These are phyloP conservation scores for Pleodorina starrii DNA, from an alignment of 139 green algal species.

Conservation along the genomic window DNA sequence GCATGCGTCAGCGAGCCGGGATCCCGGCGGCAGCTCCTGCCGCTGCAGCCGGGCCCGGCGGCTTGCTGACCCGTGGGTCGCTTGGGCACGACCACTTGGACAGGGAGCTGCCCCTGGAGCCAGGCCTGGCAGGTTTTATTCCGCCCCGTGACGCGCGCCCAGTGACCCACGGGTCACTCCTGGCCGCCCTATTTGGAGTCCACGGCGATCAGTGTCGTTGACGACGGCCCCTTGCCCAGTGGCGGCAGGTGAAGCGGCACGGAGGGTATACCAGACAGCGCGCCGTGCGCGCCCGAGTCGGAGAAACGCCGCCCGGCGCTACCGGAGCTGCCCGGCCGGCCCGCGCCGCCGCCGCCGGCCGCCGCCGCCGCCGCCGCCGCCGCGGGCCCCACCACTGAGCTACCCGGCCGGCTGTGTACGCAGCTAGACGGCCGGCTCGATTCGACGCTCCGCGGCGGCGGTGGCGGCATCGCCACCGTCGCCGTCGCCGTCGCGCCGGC, in stretches of 20 bases:
- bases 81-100: neutral
- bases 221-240: neutral
- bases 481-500: neutral
- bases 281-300: neutral
- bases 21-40: too few relatives aligned
- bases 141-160: neutral
- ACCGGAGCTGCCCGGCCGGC: too few relatives aligned
- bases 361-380: conserved; percentile 4
- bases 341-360: neutral
- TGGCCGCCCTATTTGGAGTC: neutral
- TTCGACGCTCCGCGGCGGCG: neutral
- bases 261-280: neutral
- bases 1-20: too few relatives aligned
- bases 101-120: neutral
- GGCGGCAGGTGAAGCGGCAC: conserved; percentile 32
- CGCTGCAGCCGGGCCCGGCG: neutral
- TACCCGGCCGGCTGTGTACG: neutral
- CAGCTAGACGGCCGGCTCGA: conserved; percentile 18
- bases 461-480: neutral
- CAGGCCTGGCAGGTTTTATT: neutral
- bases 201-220: neutral
- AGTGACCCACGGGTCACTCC: neutral
- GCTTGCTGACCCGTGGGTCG: neutral
- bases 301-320: neutral
- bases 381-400: neutral